Evolutionary conservation across 1,284 basidiomycete species (phyloP), one percentile per base, ranked within the genome.

Genomic region (Cryptococcus floricola): DNA sequence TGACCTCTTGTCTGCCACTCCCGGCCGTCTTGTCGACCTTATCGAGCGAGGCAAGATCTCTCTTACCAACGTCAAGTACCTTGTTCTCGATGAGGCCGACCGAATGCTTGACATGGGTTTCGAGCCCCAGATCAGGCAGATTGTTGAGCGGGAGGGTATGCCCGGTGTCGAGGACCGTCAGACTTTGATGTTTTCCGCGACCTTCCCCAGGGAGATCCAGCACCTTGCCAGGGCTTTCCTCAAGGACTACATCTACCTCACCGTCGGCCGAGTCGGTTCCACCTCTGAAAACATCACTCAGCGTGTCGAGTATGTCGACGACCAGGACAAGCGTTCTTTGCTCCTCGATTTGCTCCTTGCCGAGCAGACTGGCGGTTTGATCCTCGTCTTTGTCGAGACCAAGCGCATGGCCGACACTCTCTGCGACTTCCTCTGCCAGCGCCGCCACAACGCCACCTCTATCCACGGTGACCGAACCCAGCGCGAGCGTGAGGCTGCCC

Each of bases 51-150:
- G 95, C 41, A 87, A 91, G 60, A 98, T 99, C 82, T 91, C 88
- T 73, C 84, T 99, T 58, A 86, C 90, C 69, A 98, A 98, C 80
- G 88, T 99, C 79, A 88, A 91, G 69, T 98, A 96, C 80, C 87
- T 99, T 53, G 96, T 98, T 38, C 88, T 99, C 57, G 96, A 99
- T 72, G 96, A 99, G 81, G 96, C 95, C 60, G 96, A 99, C 81
- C 90, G 95, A 73, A 99, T 99, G 95, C 85, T 99, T 69, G 95
- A 99, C 82, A 99, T 99, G 95, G 95, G 95, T 89, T 99, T 99
- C 83, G 95, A 99, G 80, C 96, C 96, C 59, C 95, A 98, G 80
- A 99, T 99, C 72, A 86, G 95, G 63, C 85, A 93, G 50, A 99
- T 99, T 74, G 96, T 99, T 34, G 91, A 98, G 77, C 90, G 90